Evolutionary conservation across 306 rosid genomes (phyloP).

Genomic region (Cucurbita maxima): DNA sequence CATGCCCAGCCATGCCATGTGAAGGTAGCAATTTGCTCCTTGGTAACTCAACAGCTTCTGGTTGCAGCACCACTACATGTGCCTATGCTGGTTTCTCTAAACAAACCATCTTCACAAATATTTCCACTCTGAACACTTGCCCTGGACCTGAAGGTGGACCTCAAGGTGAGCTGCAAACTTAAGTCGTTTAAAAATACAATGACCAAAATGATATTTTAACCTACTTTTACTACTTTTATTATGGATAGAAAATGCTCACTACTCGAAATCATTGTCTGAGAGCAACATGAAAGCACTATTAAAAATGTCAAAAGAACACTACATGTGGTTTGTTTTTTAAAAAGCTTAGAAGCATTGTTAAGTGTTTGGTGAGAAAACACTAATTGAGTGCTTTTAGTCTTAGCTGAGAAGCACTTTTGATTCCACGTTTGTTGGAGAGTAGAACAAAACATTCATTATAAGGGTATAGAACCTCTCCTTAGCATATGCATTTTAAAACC

Average conservation of each 20-base stretch:
- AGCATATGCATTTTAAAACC: too few species aligned
- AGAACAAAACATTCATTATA: too few species aligned
- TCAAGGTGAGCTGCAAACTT: not conserved
- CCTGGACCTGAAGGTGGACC: slow-evolving; percentile 9
- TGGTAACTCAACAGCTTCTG: slow-evolving; percentile 22
- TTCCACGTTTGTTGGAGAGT: too few species aligned
- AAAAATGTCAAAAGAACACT: not conserved
- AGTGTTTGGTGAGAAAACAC: not conserved
- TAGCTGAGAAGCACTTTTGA: not conserved
- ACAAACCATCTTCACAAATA: slow-evolving; percentile 18
- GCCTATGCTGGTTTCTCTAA: slow-evolving; percentile 46
- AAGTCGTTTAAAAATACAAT: too few species aligned
- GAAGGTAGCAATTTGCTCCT: slow-evolving; percentile 8
- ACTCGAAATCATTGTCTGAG: not conserved
- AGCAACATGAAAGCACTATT: not conserved
- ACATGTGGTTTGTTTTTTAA: not conserved
- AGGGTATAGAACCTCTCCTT: too few species aligned
- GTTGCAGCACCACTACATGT: slow-evolving; percentile 37
- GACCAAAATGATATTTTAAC: too few species aligned
- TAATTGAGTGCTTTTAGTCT: not conserved
- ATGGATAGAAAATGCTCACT: not conserved
- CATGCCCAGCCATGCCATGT: slow-evolving; percentile 47
- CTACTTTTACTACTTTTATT: not conserved
- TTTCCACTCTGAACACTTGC: slow-evolving; percentile 27
- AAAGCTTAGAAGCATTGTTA: too few species aligned